Conservation (phyloP, 495 filamentous ascomycete species). For the Aspergillus bridgeri region DNA sequence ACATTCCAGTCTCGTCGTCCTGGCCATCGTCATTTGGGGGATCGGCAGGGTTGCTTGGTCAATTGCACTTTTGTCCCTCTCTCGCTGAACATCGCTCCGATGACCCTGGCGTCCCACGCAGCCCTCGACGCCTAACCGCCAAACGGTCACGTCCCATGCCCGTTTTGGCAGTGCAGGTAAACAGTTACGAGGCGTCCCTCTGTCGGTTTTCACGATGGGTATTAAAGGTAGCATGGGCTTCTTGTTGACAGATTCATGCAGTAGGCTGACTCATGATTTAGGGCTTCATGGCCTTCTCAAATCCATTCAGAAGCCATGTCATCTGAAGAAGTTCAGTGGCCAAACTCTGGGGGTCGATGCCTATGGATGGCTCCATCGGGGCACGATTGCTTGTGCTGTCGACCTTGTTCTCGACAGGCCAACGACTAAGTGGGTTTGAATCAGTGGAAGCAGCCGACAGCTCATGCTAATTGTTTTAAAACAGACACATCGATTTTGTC, state of each 20-base stretch:
- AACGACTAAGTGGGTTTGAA: slow-evolving; percentile 64
- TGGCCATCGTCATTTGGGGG: slow-evolving; percentile 12
- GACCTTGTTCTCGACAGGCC: slow-evolving; percentile 86
- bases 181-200: slow-evolving; percentile 31
- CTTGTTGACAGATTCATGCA: neutral
- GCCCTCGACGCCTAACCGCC: slow-evolving; percentile 8
- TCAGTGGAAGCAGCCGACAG: neutral
- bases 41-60: neutral
- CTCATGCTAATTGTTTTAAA: slow-evolving; percentile 7
- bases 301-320: slow-evolving; percentile 86
- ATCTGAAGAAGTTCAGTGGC: slow-evolving; percentile 82
- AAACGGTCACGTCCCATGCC: slow-evolving; percentile 15
- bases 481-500: slow-evolving; percentile 85
- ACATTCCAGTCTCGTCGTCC: slow-evolving; percentile 28
- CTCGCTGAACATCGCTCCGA: slow-evolving; percentile 2
- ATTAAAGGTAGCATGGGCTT: slow-evolving; percentile 57
- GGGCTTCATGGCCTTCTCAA: slow-evolving; percentile 90
- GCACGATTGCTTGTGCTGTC: slow-evolving; percentile 83
- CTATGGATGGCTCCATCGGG: slow-evolving; percentile 98
- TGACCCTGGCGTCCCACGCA: slow-evolving; percentile 1
- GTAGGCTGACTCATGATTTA: slow-evolving; percentile 25
- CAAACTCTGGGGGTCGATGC: slow-evolving; percentile 91
- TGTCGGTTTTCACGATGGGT: slow-evolving; percentile 55
- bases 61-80: neutral
- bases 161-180: slow-evolving; percentile 19